phyloP scores from a whole-genome alignment of 441 rosid genomes.

The Arabidopsis hybrid region DNA sequence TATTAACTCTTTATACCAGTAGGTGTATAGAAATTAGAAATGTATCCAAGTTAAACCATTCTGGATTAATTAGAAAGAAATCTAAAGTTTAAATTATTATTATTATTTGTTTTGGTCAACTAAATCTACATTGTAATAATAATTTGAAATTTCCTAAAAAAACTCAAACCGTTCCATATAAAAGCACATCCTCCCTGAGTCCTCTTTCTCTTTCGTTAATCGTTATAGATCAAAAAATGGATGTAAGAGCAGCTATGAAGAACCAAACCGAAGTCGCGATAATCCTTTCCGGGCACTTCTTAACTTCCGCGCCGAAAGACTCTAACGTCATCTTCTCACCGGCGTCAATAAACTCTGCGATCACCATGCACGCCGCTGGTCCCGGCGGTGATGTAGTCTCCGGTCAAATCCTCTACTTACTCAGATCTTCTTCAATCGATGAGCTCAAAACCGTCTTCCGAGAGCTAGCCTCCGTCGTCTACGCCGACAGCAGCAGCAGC shows the following conservation, averaged over 20 bases:
- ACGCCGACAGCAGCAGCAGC: neutral
- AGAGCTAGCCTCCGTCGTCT: neutral
- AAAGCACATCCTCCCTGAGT: too few relatives aligned
- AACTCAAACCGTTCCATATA: too few relatives aligned
- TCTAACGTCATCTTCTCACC: neutral
- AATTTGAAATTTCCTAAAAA: too few relatives aligned
- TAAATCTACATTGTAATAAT: too few relatives aligned
- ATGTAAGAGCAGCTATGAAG: neutral
- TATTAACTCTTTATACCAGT: too few relatives aligned
- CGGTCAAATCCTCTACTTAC: neutral
- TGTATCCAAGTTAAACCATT: too few relatives aligned
- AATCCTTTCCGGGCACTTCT: neutral
- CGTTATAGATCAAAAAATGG: neutral
- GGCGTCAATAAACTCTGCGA: neutral
- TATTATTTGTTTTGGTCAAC: too few relatives aligned
- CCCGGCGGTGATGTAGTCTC: neutral
- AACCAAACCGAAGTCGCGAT: neutral
- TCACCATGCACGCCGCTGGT: slow-evolving; percentile 7
- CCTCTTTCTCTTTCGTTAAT: neutral
- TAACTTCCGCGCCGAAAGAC: neutral
- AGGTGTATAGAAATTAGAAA: too few relatives aligned
- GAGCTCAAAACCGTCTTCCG: neutral
- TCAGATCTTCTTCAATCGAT: neutral
- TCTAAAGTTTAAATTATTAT: too few relatives aligned
- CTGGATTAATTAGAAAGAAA: too few relatives aligned